These are phyloP conservation scores for Capillidium rhysosporum DNA, from an alignment of 371 early-diverging fungal genomes.

Conservation along the genomic window DNA sequence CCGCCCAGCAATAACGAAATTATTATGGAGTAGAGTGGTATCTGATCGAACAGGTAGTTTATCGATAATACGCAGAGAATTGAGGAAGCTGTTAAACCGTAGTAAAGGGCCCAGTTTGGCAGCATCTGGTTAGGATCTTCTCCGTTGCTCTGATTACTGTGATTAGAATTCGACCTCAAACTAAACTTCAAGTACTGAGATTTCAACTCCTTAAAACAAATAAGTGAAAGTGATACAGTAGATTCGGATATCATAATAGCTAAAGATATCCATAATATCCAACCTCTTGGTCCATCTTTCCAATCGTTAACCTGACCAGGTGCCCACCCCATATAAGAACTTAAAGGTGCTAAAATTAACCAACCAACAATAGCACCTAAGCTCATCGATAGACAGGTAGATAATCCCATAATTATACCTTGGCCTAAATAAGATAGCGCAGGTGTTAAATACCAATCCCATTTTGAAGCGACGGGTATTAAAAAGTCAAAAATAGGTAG, in stretches of 20 bases:
- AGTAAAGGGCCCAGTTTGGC: constrained; percentile 25
- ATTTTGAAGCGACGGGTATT: constrained; percentile 14
- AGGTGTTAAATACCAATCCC: constrained; percentile 62
- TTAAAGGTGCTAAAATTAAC: constrained; percentile 55
- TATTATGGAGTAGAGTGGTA: constrained; percentile 19
- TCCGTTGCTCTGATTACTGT: constrained; percentile 10
- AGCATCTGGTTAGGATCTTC: constrained; percentile 26
- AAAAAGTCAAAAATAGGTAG: constrained; percentile 2
- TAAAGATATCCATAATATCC: constrained; percentile 70
- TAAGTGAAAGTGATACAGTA: constrained; percentile 34
- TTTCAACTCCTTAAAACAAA: constrained; percentile 18
- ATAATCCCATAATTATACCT: constrained; percentile 69
- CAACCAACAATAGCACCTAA: constrained; percentile 56
- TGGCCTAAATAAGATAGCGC: constrained; percentile 53
- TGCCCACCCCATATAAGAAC: constrained; percentile 48
- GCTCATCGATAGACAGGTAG: constrained; percentile 49
- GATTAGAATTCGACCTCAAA: not conserved
- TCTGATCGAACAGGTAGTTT: constrained; percentile 27
- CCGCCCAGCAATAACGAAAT: constrained; percentile 23
- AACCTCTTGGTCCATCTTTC: constrained; percentile 50
- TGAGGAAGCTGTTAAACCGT: constrained; percentile 35
- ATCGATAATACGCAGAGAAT: constrained; percentile 32
- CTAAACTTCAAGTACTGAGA: not conserved
- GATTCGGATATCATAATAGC: constrained; percentile 67
- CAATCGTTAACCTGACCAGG: constrained; percentile 48